Evolutionary conservation across 306 rosid genomes (phyloP).

Genomic region (Quillaja saponaria): DNA sequence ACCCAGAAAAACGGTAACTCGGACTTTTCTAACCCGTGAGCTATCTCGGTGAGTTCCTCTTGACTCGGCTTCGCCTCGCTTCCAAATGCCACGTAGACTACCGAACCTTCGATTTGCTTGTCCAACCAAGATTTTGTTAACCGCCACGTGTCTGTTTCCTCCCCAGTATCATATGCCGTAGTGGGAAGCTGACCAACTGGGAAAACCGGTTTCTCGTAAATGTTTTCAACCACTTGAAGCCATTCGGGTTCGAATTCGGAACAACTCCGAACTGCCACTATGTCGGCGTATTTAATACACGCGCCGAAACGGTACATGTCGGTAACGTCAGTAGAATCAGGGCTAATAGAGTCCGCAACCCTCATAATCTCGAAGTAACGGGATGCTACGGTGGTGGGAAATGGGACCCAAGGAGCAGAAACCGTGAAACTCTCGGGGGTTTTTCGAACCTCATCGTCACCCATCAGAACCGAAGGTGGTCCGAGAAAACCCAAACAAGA

Average conservation of each 20-base stretch:
- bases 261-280: conserved; percentile 22
- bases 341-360: neutral
- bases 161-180: neutral
- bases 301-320: neutral
- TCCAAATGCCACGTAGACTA: conserved; percentile 57
- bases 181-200: conserved; percentile 31
- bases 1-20: conserved; percentile 45
- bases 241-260: conserved; percentile 31
- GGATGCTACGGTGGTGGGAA: conserved; percentile 25
- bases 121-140: conserved; percentile 47
- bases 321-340: neutral
- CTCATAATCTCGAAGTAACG: conserved; percentile 33
- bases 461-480: neutral
- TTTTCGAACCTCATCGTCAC: neutral
- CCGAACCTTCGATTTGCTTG: conserved; percentile 24
- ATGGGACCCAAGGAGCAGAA: conserved; percentile 38
- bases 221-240: conserved; percentile 26
- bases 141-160: neutral
- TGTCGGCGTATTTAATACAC: neutral
- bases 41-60: conserved; percentile 41
- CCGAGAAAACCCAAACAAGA: neutral
- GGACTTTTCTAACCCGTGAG: conserved; percentile 46
- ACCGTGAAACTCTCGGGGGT: conserved; percentile 25
- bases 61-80: conserved; percentile 47
- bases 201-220: conserved; percentile 16